Conservation (phyloP, 495 filamentous ascomycete species). For the Hyphodiscus hymeniophilus region DNA sequence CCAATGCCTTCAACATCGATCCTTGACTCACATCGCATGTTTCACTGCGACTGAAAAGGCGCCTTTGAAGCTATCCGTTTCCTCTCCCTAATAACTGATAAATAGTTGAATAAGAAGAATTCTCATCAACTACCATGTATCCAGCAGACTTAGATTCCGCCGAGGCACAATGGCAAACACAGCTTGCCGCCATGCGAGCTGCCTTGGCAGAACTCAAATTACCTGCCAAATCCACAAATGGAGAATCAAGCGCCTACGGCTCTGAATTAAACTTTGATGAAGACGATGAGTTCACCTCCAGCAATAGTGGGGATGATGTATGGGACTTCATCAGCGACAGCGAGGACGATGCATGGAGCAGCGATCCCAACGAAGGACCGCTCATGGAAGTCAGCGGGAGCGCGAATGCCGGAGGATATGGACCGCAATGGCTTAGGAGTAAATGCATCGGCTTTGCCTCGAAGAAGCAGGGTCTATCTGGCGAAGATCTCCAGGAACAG, state of each 20-base stretch:
- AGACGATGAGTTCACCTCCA: slow-evolving; percentile 49
- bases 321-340: slow-evolving; percentile 82
- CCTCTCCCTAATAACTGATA: too few relatives aligned
- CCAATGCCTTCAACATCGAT: too few relatives aligned
- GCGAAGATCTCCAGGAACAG: slow-evolving; percentile 57
- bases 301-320: slow-evolving; percentile 63
- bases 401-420: slow-evolving; percentile 26
- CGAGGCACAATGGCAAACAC: slow-evolving; percentile 62
- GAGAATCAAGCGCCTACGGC: slow-evolving; percentile 16
- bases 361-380: slow-evolving; percentile 31
- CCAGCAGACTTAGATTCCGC: slow-evolving; percentile 10
- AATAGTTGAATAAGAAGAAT: too few relatives aligned
- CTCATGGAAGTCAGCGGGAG: slow-evolving; percentile 14
- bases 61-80: too few relatives aligned
- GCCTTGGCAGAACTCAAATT: slow-evolving; percentile 64
- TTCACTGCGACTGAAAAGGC: too few relatives aligned
- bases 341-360: slow-evolving; percentile 31
- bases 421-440: slow-evolving; percentile 51
- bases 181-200: slow-evolving; percentile 62
- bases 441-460: slow-evolving; percentile 53
- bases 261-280: slow-evolving; percentile 52
- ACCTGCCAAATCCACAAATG: slow-evolving; percentile 39
- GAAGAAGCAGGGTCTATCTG: slow-evolving; percentile 53
- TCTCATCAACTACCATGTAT: slow-evolving; percentile 9
- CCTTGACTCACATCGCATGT: too few relatives aligned